Evolutionary conservation across 768 basidiomycete genomes (phyloP).

Genomic region (Holtermannia corniformis): DNA sequence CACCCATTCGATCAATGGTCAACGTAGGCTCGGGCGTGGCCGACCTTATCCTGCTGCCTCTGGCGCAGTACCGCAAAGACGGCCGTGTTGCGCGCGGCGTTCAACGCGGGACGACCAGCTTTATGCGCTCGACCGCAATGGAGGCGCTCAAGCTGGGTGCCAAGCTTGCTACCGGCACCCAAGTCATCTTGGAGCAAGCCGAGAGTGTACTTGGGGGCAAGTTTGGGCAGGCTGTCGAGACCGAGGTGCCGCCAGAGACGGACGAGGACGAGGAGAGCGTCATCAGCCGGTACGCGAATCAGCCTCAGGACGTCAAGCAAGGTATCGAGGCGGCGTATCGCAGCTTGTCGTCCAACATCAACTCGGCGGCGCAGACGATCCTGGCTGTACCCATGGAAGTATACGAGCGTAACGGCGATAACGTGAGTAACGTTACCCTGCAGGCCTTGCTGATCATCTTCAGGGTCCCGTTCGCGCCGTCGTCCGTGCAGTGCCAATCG

Average conservation of each 20-base stretch:
- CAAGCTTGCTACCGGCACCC: conserved; percentile 87
- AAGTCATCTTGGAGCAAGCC: conserved; percentile 91
- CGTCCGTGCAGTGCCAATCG: conserved; percentile 92
- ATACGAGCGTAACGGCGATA: conserved; percentile 83
- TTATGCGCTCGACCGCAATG: conserved; percentile 86
- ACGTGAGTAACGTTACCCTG: conserved; percentile 49
- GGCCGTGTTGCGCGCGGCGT: conserved; percentile 83
- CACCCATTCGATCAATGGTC: conserved; percentile 91
- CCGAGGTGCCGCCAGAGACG: conserved; percentile 49
- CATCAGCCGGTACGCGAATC: conserved; percentile 80
- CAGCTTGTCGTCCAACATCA: conserved; percentile 74
- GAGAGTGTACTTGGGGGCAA: conserved; percentile 76
- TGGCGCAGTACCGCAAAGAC: conserved; percentile 96
- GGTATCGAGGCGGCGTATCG: conserved; percentile 87
- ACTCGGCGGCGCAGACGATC: conserved; percentile 94
- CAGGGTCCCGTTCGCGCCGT: conserved; percentile 90
- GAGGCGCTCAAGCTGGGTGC: conserved; percentile 94
- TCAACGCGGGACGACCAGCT: conserved; percentile 86
- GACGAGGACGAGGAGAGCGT: conserved; percentile 16
- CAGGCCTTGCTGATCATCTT: neutral
- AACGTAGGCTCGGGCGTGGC: conserved; percentile 96
- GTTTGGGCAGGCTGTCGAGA: conserved; percentile 56
- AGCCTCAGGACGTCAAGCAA: conserved; percentile 71
- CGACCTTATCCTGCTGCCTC: conserved; percentile 87
- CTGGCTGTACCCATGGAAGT: conserved; percentile 99